A percentile compares a stretch with the other conserved stretches of the same genome.
phyloP scores from a whole-genome alignment of 257 asterid genomes.

The Przewalskia tangutica region DNA sequence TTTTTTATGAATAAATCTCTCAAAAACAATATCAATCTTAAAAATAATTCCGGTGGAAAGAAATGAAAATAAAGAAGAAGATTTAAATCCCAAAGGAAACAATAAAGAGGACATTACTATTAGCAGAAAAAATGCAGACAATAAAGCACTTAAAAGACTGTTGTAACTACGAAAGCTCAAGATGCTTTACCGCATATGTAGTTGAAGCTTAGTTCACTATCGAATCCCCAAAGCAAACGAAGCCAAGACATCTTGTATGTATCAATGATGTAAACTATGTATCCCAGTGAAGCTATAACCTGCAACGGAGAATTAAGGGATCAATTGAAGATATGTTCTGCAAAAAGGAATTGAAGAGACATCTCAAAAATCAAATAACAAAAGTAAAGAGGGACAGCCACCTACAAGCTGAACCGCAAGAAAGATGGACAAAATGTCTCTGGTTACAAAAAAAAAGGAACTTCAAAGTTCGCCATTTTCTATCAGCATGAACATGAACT shows the following conservation, averaged over 20 bases:
- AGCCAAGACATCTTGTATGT: conserved; percentile 64
- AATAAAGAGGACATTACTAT: not conserved
- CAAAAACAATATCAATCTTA: not conserved
- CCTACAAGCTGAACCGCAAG: conserved; percentile 81
- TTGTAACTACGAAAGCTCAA: not conserved
- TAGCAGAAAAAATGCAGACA: not conserved
- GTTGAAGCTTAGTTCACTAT: conserved; percentile 67
- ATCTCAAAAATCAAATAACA: conserved; percentile 2
- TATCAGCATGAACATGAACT: conserved; percentile 70
- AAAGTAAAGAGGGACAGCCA: conserved; percentile 8
- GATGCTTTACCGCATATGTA: conserved; percentile 68
- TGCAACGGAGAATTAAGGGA: conserved; percentile 20
- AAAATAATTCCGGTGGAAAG: not conserved
- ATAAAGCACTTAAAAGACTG: not conserved
- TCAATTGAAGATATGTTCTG: not conserved
- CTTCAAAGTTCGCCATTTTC: conserved; percentile 84
- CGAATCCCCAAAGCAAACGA: conserved; percentile 71
- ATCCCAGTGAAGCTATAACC: conserved; percentile 68
- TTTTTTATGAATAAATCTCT: not conserved
- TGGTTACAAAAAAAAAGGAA: conserved; percentile 87
- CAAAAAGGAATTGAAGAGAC: not conserved
- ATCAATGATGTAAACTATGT: conserved; percentile 61
- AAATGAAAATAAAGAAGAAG: not conserved
- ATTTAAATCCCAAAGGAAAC: not conserved
- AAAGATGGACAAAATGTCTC: conserved; percentile 82